Evolutionary conservation across 1,284 basidiomycete species (phyloP), one percentile per base, ranked within the genome.

Genomic region (Golubevia pallescens): DNA sequence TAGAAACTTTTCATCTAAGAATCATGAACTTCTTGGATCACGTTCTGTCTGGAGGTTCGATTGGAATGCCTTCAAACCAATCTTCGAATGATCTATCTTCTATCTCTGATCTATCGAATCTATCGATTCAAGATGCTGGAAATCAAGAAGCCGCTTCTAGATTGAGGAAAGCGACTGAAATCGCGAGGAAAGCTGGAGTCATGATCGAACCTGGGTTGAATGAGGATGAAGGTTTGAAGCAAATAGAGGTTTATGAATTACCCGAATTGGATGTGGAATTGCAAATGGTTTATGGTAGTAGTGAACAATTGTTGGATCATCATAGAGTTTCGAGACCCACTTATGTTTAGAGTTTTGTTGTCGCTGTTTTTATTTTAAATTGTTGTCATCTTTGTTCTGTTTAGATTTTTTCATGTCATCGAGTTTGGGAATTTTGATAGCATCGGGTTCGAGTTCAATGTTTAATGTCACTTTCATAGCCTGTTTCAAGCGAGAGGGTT

Each of bases 1-100:
- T 86, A 28, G 84, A 86, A 20, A 86, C 85, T 53, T 77, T 86
- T 67, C 73, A 86, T 52, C n/a, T n/a, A n/a, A 58, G 77, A 0
- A 66, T 80, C 1, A 67, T 58, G 0, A 64, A 63, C 0, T 76
- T 77, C 48, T 56, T 80, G 3, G 63, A 75, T 3, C 65, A 74
- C 19, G 34, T 74, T 2, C 57, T 34, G 4, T 68, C 67, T 1
- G 60, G 59, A 7, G 57, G 65, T 6, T n/a, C 64, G 19, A 66
- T 67, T 13, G 74, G 63, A 2, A 58, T 62, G 0, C 56, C 62
- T 19, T 58, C 23, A 59, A 42, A 16, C 19, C 21, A 3, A 38
- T 55, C 13, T 56, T 57, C 2, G 71, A 75, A 24, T 68, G 66
- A 10, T 64, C 65, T 21, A 63, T 54, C 14, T 23, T 53, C 51